phyloP scores from a whole-genome alignment of 106 monocot species.

The Apostasia shenzhenica region DNA sequence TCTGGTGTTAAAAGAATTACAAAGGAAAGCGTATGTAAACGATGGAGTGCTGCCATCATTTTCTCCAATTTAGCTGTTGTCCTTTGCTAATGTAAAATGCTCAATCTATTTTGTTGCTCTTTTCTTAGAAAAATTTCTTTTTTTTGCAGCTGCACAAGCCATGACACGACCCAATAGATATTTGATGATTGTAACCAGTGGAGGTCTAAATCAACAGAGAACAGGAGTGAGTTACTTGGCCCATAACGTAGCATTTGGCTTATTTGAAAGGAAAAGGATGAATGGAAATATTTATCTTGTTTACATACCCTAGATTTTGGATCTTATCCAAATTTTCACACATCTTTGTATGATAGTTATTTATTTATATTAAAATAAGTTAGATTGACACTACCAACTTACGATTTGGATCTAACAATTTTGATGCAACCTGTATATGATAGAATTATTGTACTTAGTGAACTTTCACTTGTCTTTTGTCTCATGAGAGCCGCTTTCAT shows the following conservation, averaged over 20 bases:
- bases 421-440: too few relatives aligned
- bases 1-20: too few relatives aligned
- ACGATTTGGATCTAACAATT: too few relatives aligned
- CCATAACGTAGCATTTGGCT: neutral
- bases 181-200: conserved; percentile 87
- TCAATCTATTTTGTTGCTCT: neutral
- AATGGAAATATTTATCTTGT: neutral
- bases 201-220: conserved; percentile 87
- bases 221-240: conserved; percentile 57
- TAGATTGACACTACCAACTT: too few relatives aligned
- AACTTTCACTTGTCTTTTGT: neutral
- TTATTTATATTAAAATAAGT: too few relatives aligned
- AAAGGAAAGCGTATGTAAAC: too few relatives aligned
- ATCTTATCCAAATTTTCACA: neutral
- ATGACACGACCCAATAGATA: conserved; percentile 51
- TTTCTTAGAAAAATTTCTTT: neutral
- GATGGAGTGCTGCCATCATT: too few relatives aligned
- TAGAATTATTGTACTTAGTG: neutral
- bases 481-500: neutral
- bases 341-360: neutral
- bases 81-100: neutral
- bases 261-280: neutral
- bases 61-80: too few relatives aligned
- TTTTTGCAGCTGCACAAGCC: conserved; percentile 30
- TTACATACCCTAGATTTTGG: neutral